Evolutionary conservation across 352 stramenopile species (phyloP).

Genomic region (Aphanomyces cochlioides): DNA sequence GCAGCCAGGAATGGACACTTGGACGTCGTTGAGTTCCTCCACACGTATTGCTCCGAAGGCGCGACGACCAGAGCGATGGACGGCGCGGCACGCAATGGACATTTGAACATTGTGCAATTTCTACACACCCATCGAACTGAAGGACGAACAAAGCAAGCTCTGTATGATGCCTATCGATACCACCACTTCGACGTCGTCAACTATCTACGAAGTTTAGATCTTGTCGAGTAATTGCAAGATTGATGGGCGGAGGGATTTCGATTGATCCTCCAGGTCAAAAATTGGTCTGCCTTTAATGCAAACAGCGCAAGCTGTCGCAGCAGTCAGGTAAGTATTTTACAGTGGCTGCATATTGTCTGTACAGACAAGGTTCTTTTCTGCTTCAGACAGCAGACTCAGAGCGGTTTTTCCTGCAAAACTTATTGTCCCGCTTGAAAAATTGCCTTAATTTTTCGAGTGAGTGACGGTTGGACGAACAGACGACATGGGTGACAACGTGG

Average conservation of each 20-base stretch:
- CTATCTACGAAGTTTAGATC: too few species aligned
- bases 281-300: background rate
- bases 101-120: slow-evolving; percentile 1
- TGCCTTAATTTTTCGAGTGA: background rate
- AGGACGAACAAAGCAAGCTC: slow-evolving; percentile 1
- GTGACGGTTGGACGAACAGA: background rate
- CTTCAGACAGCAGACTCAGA: background rate
- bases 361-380: background rate
- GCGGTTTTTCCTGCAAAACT: too few species aligned
- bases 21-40: slow-evolving; percentile 10
- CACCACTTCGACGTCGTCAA: background rate
- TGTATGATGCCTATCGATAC: slow-evolving; percentile 2
- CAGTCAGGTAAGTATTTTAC: background rate
- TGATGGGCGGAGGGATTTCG: background rate
- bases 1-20: slow-evolving; percentile 15
- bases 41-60: background rate
- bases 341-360: slow-evolving; percentile 3
- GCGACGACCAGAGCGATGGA: slow-evolving; percentile 8
- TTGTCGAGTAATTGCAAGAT: background rate
- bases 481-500: background rate
- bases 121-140: background rate
- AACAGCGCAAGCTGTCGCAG: background rate
- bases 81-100: background rate
- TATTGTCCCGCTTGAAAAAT: too few species aligned
- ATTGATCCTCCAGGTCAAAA: background rate